Evolutionary conservation across 2,329 filamentous ascomycete species (phyloP), one percentile per base, ranked within the genome.

Genomic region (Clathrospora elynae): DNA sequence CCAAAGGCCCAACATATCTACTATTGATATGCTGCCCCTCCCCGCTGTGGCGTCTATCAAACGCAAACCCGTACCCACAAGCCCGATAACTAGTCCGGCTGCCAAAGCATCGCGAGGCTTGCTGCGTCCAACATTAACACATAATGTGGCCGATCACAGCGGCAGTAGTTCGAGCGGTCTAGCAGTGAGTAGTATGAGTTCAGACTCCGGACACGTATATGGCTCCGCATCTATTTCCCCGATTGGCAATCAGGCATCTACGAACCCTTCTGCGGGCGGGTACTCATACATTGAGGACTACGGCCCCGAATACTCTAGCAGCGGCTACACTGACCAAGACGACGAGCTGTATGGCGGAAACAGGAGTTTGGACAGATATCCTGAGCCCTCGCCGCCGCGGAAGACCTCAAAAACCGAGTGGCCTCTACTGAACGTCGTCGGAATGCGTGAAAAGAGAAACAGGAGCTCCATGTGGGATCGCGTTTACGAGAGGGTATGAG

Each of bases 391-490:
- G 6, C 45, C 49, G 8, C 45, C 49, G 11, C 42, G 47, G 3
- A 54, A 49, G 39, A 57, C 42, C 8, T 57, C 49, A 22, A 61
- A 44, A 45, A 59, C 50, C 0, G 64, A 68, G 33, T 70, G 66
- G 65, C 66, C 66, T 26, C 35, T 70, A 37, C 54, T 50, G 8
- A 66, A 59, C 28, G 35, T 55, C 5, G 28, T 53, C 10, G 54
- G 52, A 3, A 41, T 41, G 11, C 34, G 50, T 2, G 46, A 59
- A 8, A 28, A 42, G 29, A 47, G 60, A 34, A 60, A 51, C 16
- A 58, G 50, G 30, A 66, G 62, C 47, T 59, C 63, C 22, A 46
- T 64, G 32, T 68, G 62, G 61, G 65, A 68, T 43, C 54, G 61
- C 1, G 59, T 69, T 16, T 68, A 67, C 30, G 62, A 64, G 34